phyloP scores from a whole-genome alignment of 2,329 filamentous ascomycete genomes.

The Fusarium aywerte region DNA sequence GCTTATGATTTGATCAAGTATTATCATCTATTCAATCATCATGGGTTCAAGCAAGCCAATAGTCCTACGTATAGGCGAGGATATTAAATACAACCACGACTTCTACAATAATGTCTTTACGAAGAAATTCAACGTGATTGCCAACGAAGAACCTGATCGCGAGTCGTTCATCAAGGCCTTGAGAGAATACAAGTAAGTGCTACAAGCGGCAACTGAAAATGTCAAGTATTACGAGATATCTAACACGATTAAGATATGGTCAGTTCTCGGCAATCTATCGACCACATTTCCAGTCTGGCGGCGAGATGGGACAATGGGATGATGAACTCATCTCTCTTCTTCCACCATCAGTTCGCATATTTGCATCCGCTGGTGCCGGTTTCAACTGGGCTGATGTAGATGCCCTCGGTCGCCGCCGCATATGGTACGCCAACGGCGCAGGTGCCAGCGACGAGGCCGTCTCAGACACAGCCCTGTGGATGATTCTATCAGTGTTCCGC shows the following conservation, averaged over 20 bases:
- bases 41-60: constrained; percentile 11
- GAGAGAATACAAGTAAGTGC: constrained; percentile 48
- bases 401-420: constrained; percentile 51
- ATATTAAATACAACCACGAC: constrained; percentile 60
- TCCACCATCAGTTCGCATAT: constrained; percentile 65
- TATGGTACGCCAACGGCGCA: constrained; percentile 59
- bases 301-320: constrained; percentile 72
- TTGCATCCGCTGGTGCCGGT: constrained; percentile 69
- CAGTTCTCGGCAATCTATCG: constrained; percentile 59
- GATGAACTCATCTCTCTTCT: constrained; percentile 64
- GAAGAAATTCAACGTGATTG: constrained; percentile 54
- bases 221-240: not conserved
- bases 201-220: fast-evolving
- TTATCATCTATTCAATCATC: not conserved
- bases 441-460: constrained; percentile 57
- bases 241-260: constrained; percentile 30
- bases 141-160: constrained; percentile 51
- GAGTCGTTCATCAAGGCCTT: constrained; percentile 55
- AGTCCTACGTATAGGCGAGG: constrained; percentile 53
- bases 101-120: constrained; percentile 54
- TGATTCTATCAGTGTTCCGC: constrained; percentile 60
- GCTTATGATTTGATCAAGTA: not conserved
- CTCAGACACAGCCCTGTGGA: constrained; percentile 55
- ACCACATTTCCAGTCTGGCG: constrained; percentile 70
- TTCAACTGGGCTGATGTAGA: constrained; percentile 72